These are phyloP conservation scores for Penstemon eatonii DNA, from an alignment of 257 asterid genomes.

Conservation along the genomic window DNA sequence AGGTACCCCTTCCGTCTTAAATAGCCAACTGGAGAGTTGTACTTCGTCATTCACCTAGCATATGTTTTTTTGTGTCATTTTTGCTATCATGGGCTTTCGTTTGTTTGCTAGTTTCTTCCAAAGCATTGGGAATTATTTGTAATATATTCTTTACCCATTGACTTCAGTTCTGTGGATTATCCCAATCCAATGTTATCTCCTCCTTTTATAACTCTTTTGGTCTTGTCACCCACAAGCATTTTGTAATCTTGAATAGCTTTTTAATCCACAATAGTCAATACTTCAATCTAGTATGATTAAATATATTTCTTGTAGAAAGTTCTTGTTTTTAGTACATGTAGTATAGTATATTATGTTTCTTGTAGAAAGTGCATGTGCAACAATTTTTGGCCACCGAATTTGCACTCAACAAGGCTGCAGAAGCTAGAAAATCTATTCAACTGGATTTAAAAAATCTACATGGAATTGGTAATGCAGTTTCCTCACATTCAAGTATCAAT, in stretches of 20 bases:
- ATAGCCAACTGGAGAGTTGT: background rate
- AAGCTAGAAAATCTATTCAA: constrained; percentile 81
- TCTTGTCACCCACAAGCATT: constrained; percentile 8
- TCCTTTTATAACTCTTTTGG: constrained; percentile 2
- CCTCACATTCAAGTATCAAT: constrained; percentile 62
- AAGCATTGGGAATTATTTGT: constrained; percentile 14
- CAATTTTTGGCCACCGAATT: constrained; percentile 99
- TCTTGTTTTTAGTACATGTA: background rate
- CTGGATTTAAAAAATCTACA: constrained; percentile 78
- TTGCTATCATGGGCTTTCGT: constrained; percentile 10
- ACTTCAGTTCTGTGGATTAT: constrained; percentile 22
- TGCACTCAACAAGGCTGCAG: constrained; percentile 94
- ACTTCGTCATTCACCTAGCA: background rate
- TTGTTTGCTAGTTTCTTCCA: constrained; percentile 14
- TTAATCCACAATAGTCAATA: background rate
- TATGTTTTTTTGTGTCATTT: background rate
- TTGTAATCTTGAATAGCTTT: constrained; percentile 1
- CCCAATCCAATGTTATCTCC: constrained; percentile 6
- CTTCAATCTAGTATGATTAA: background rate
- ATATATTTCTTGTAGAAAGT: constrained; percentile 48
- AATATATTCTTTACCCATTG: background rate
- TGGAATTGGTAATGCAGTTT: constrained; percentile 75
- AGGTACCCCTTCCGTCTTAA: constrained; percentile 45
- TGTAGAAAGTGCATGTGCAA: constrained; percentile 96
- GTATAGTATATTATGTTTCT: constrained; percentile 7